phyloP scores from a whole-genome alignment of 495 filamentous ascomycete species.

The Pseudevernia furfuracea region DNA sequence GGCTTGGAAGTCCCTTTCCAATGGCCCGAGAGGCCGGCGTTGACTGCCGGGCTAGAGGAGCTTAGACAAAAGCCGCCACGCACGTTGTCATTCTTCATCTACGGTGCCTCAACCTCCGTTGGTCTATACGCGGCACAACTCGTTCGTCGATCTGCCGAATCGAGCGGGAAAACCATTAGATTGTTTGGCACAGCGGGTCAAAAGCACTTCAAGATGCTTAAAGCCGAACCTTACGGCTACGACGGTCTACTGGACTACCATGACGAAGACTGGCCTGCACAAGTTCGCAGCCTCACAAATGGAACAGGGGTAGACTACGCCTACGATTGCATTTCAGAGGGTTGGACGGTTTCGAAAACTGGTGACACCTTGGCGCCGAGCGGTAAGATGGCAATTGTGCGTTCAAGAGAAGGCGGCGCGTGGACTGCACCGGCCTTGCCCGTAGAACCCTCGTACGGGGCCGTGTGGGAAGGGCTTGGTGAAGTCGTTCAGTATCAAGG shows the following conservation, averaged over 20 bases:
- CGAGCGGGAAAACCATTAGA: background rate
- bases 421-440: slow-evolving; percentile 1
- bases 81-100: slow-evolving; percentile 8
- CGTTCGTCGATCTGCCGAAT: slow-evolving; percentile 9
- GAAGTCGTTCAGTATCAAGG: slow-evolving; percentile 9
- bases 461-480: slow-evolving; percentile 8
- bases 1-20: slow-evolving; percentile 1
- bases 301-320: slow-evolving; percentile 9
- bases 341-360: slow-evolving; percentile 7
- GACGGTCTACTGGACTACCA: slow-evolving; percentile 6
- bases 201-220: slow-evolving; percentile 6
- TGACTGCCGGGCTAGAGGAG: slow-evolving; percentile 1
- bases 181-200: slow-evolving; percentile 3
- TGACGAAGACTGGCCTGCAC: slow-evolving; percentile 7
- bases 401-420: slow-evolving; percentile 11
- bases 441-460: slow-evolving; percentile 9
- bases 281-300: slow-evolving; percentile 6
- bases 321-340: slow-evolving; percentile 10
- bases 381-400: slow-evolving; percentile 9
- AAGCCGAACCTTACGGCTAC: slow-evolving; percentile 6
- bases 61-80: background rate
- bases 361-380: slow-evolving; percentile 1
- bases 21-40: slow-evolving; percentile 1
- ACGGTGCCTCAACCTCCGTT: slow-evolving; percentile 11
- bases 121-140: slow-evolving; percentile 11